Evolutionary conservation across 2,329 filamentous ascomycete species (phyloP).

Genomic region (Davidsoniella virescens): DNA sequence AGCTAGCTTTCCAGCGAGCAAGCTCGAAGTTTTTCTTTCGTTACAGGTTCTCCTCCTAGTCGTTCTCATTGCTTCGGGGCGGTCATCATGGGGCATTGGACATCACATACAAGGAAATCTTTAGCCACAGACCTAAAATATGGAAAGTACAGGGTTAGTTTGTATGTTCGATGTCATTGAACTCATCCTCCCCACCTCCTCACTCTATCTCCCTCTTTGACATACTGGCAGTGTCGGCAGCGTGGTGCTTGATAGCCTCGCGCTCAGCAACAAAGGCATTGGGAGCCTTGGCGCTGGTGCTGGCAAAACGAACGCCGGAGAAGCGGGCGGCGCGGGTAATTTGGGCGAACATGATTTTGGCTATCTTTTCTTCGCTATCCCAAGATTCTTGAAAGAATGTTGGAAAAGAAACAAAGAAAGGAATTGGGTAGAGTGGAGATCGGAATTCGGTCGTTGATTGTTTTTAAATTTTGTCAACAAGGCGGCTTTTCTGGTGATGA

Average conservation of each 20-base stretch:
- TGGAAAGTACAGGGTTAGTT: constrained; percentile 11
- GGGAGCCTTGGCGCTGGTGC: constrained; percentile 41
- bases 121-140: constrained; percentile 71
- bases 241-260: constrained; percentile 79
- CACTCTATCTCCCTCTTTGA: not conserved
- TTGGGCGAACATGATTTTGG: constrained; percentile 44
- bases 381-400: not conserved
- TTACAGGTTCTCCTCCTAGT: too few species aligned
- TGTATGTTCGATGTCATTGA: not conserved
- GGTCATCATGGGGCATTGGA: not conserved
- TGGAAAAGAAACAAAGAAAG: not conserved
- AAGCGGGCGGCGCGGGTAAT: constrained; percentile 43
- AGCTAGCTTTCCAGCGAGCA: too few species aligned
- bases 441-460: not conserved
- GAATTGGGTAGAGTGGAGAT: constrained; percentile 6
- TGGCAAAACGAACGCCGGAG: constrained; percentile 56
- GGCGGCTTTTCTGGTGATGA: too few species aligned
- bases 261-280: constrained; percentile 92
- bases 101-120: constrained; percentile 62
- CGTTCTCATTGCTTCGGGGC: too few species aligned
- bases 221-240: constrained; percentile 62
- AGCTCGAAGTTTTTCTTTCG: too few species aligned
- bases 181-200: too few species aligned
- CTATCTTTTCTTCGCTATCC: constrained; percentile 8
- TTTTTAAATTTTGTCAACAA: too few species aligned